Evolutionary conservation across 345 rosid genomes (phyloP).

Genomic region (Eucalyptus guilfoylei): DNA sequence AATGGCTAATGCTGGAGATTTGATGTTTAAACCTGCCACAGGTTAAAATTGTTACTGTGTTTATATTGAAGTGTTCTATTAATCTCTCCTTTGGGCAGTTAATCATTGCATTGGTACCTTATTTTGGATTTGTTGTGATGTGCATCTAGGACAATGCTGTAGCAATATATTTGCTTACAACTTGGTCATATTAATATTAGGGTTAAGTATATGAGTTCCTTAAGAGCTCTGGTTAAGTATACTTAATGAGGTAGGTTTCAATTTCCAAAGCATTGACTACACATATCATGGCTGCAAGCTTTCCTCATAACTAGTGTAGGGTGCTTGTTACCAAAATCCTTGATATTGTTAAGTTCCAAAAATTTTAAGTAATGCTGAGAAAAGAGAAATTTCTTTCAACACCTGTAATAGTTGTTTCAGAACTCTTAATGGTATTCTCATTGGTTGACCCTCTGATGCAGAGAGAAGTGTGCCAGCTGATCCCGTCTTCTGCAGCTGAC

Average conservation of each 20-base stretch:
- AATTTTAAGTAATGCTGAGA: neutral
- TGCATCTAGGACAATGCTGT: neutral
- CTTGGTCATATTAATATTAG: neutral
- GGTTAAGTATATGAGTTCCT: neutral
- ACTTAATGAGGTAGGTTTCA: neutral
- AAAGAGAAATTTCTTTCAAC: neutral
- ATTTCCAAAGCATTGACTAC: neutral
- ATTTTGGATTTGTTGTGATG: neutral
- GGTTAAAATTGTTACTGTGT: neutral
- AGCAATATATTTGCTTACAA: neutral
- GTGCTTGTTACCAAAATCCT: neutral
- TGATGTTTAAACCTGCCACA: neutral
- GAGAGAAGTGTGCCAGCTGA: slow-evolving; percentile 88
- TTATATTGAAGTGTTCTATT: neutral
- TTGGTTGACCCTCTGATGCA: slow-evolving; percentile 17
- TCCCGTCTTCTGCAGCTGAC: slow-evolving; percentile 56
- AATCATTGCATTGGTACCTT: neutral
- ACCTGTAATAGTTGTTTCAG: neutral
- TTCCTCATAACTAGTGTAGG: neutral
- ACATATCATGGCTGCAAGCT: neutral
- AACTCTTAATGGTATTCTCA: neutral
- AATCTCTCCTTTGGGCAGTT: neutral
- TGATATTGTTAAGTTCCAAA: neutral
- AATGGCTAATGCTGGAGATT: neutral
- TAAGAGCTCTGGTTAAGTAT: neutral